Evolutionary conservation across 371 early-diverging fungal species (phyloP).

Genomic region (Rhizopus stolonifer): DNA sequence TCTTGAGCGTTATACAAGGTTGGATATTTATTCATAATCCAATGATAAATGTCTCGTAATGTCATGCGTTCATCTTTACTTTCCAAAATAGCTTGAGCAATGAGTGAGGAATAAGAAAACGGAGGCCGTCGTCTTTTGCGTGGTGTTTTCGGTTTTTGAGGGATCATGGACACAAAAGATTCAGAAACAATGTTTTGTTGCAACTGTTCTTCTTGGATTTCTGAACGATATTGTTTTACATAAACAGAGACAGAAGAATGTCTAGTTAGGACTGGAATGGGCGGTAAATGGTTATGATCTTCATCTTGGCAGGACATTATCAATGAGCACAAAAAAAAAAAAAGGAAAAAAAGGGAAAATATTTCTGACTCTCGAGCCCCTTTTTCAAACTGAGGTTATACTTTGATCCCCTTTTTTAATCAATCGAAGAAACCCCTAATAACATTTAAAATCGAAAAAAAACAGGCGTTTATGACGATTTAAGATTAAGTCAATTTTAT

Average conservation of each 20-base stretch:
- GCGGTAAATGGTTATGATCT: slow-evolving; percentile 26
- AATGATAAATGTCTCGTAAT: slow-evolving; percentile 70
- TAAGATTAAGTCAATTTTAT: too few relatives aligned
- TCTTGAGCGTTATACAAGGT: slow-evolving; percentile 67
- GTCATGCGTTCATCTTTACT: slow-evolving; percentile 62
- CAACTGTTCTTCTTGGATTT: slow-evolving; percentile 43
- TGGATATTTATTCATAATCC: slow-evolving; percentile 69
- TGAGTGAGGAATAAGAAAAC: slow-evolving; percentile 73
- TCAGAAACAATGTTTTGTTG: slow-evolving; percentile 49
- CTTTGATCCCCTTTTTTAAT: too few relatives aligned
- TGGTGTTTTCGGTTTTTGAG: slow-evolving; percentile 40
- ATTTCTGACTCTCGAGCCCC: too few relatives aligned
- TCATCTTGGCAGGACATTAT: not conserved
- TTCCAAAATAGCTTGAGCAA: slow-evolving; percentile 70
- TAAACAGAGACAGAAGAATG: slow-evolving; percentile 38
- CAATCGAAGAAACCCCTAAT: too few relatives aligned
- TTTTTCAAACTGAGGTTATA: too few relatives aligned
- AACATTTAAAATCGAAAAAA: too few relatives aligned
- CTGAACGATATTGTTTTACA: slow-evolving; percentile 40
- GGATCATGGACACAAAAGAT: slow-evolving; percentile 49
- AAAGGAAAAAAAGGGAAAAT: too few relatives aligned
- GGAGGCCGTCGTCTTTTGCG: slow-evolving; percentile 69
- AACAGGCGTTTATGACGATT: too few relatives aligned
- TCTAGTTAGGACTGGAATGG: slow-evolving; percentile 46
- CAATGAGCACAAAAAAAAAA: not conserved